phyloP scores from a whole-genome alignment of 352 stramenopile species.

The Phytophthora palmivora region DNA sequence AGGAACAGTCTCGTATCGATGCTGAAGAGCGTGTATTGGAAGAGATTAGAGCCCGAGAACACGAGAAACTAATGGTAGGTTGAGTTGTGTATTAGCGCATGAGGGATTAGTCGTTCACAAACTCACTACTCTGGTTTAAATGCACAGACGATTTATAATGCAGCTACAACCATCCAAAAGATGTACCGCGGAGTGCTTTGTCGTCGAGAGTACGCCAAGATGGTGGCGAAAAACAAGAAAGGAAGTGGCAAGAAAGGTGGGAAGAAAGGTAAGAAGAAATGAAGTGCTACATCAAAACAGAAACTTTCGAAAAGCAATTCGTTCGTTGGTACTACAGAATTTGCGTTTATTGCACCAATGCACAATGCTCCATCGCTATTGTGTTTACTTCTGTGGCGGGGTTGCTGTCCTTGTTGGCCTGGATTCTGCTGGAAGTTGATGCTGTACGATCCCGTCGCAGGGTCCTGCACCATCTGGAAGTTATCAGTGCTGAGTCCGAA shows the following conservation, averaged over 20 bases:
- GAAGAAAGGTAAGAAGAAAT: conserved; percentile 51
- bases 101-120: neutral
- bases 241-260: conserved; percentile 59
- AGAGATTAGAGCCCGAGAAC: conserved; percentile 70
- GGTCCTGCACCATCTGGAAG: conserved; percentile 99
- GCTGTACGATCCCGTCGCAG: conserved; percentile 96
- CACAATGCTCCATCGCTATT: conserved; percentile 2
- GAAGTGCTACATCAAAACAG: neutral
- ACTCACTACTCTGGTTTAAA: conserved; percentile 1
- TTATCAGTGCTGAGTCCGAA: conserved; percentile 99
- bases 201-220: conserved; percentile 76
- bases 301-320: too few relatives aligned
- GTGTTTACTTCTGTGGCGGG: conserved; percentile 9
- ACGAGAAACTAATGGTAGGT: conserved; percentile 77
- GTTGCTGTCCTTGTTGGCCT: conserved; percentile 21
- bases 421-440: conserved; percentile 94
- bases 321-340: conserved; percentile 9
- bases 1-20: conserved; percentile 87
- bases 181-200: conserved; percentile 74
- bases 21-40: conserved; percentile 79
- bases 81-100: neutral
- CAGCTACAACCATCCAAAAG: conserved; percentile 83
- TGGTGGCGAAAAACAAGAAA: conserved; percentile 87
- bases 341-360: conserved; percentile 4
- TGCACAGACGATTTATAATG: conserved; percentile 68